Percentiles rank a stretch among this genome's conserved stretches.
Evolutionary conservation across 2,329 filamentous ascomycete genomes (phyloP).

Genomic region (Fusarium sp.): DNA sequence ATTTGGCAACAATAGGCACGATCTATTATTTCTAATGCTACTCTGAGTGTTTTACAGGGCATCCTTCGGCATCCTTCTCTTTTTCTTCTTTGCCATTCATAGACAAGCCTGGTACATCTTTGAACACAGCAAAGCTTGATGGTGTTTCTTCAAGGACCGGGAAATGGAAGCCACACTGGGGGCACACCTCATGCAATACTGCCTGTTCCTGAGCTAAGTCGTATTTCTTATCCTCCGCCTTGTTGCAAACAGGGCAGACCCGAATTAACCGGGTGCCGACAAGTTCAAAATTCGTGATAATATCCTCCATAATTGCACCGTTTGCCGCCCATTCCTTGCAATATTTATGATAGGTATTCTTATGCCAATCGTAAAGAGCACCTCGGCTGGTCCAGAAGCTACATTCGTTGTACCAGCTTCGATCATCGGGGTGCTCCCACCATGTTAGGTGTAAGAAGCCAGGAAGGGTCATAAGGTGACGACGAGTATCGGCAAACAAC

Average conservation of each 20-base stretch:
- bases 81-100: too few relatives aligned
- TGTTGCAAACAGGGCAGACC: conserved; percentile 33
- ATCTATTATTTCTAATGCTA: too few relatives aligned
- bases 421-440: conserved; percentile 31
- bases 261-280: conserved; percentile 25
- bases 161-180: conserved; percentile 38
- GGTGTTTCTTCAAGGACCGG: conserved; percentile 33
- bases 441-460: conserved; percentile 27
- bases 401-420: conserved; percentile 35
- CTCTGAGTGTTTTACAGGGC: too few relatives aligned
- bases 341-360: conserved; percentile 38
- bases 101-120: conserved; percentile 6
- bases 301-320: conserved; percentile 41
- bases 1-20: too few relatives aligned
- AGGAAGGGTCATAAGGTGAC: conserved; percentile 28
- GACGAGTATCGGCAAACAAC: conserved; percentile 33
- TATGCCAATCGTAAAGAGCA: conserved; percentile 34
- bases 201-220: conserved; percentile 37
- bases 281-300: conserved; percentile 41
- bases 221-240: conserved; percentile 38
- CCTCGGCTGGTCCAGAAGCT: conserved; percentile 39
- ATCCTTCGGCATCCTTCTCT: too few relatives aligned
- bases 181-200: conserved; percentile 31
- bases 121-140: conserved; percentile 34
- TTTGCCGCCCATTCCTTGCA: conserved; percentile 34